A percentile compares a stretch with the other conserved stretches of the same genome.
Evolutionary conservation across 2,329 filamentous ascomycete genomes (phyloP).

Genomic region (Penicillium sp.): DNA sequence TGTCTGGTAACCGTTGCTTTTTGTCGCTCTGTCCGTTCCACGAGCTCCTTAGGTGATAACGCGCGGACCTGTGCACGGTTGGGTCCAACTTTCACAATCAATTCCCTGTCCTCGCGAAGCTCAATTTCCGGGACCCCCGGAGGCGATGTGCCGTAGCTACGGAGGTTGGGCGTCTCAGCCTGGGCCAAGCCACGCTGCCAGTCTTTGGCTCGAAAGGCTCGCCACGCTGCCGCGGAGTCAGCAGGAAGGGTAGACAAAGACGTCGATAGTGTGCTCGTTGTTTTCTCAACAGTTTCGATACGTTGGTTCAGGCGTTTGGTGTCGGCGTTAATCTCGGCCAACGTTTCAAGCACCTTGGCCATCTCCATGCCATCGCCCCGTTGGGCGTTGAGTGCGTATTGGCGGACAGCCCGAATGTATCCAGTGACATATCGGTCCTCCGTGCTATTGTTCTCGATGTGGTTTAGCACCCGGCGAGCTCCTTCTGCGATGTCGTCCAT

Average conservation of each 20-base stretch:
- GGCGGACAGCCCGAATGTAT: constrained; percentile 12
- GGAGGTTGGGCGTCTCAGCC: too few species aligned
- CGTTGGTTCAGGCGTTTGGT: constrained; percentile 10
- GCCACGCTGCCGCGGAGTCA: background rate
- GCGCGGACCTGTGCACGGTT: constrained; percentile 3
- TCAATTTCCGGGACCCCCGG: constrained; percentile 1
- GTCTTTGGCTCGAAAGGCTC: too few species aligned
- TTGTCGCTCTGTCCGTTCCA: constrained; percentile 1
- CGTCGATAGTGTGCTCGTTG: constrained; percentile 6
- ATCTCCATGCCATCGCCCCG: constrained; percentile 12
- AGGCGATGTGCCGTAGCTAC: background rate
- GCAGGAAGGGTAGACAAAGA: background rate
- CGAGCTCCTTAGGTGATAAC: background rate
- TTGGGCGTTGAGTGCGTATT: constrained; percentile 15
- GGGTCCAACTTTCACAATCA: constrained; percentile 1
- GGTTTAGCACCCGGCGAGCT: constrained; percentile 7
- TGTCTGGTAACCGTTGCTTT: background rate
- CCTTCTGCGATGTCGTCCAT: constrained; percentile 10
- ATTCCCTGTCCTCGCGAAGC: constrained; percentile 4
- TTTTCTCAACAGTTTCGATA: constrained; percentile 11
- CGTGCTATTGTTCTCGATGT: constrained; percentile 9
- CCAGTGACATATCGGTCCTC: constrained; percentile 8
- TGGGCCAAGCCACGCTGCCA: too few species aligned
- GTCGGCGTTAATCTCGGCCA: constrained; percentile 14
- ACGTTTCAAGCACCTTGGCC: background rate